A percentile compares a stretch with the other conserved stretches of the same genome.
Evolutionary conservation across 257 asterid genomes (phyloP).

Genomic region (Sherardia arvensis): DNA sequence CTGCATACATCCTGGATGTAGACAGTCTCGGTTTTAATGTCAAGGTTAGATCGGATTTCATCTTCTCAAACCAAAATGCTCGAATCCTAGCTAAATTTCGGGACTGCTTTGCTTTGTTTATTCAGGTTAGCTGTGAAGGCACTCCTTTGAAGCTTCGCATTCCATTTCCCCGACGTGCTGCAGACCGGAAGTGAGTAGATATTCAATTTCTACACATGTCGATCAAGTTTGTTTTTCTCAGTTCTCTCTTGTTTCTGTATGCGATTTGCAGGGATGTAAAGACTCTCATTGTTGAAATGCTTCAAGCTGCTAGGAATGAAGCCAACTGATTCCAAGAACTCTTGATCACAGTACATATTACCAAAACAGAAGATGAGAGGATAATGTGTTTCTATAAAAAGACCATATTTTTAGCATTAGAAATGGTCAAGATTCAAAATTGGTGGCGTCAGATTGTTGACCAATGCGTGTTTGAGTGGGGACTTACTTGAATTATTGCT

Average conservation of each 20-base stretch:
- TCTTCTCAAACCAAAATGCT: too few relatives aligned
- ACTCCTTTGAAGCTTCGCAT: constrained; percentile 73
- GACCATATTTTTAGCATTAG: neutral
- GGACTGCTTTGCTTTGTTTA: constrained; percentile 1
- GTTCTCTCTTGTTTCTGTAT: neutral
- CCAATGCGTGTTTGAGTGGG: constrained; percentile 2
- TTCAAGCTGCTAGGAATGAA: constrained; percentile 56
- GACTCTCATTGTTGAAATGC: constrained; percentile 84
- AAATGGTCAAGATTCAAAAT: neutral
- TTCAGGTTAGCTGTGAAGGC: constrained; percentile 73
- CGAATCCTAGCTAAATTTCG: too few relatives aligned
- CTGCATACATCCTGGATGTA: constrained; percentile 66
- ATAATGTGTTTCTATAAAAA: neutral
- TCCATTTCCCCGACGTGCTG: constrained; percentile 79
- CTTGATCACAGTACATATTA: neutral
- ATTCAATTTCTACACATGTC: constrained; percentile 5
- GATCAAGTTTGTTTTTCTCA: neutral
- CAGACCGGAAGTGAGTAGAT: constrained; percentile 69
- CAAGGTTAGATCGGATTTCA: constrained; percentile 55
- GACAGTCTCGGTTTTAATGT: constrained; percentile 93
- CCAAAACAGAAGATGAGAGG: neutral
- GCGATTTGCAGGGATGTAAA: constrained; percentile 56
- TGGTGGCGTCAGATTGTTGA: neutral
- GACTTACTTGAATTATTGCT: constrained; percentile 1
- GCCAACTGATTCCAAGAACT: constrained; percentile 20